Evolutionary conservation across 345 rosid genomes (phyloP).

Genomic region (Isatis tinctoria): DNA sequence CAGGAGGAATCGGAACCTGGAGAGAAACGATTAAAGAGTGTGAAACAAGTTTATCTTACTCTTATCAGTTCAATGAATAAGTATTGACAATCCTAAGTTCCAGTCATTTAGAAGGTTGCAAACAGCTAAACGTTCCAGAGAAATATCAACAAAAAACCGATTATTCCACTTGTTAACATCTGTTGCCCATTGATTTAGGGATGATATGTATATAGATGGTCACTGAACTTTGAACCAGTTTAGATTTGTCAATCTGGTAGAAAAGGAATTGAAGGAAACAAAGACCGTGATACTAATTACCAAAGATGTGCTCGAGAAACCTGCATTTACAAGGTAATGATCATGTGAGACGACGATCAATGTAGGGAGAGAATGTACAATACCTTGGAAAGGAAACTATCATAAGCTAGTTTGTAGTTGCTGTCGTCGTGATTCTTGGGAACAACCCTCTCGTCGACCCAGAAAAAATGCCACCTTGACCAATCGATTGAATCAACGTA

Average conservation of each 20-base stretch:
- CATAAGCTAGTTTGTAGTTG: constrained; percentile 80
- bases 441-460: constrained; percentile 95
- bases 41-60: background rate
- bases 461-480: constrained; percentile 88
- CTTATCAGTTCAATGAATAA: background rate
- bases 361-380: background rate
- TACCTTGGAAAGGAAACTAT: constrained; percentile 72
- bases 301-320: background rate
- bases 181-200: too few species aligned
- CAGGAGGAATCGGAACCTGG: constrained; percentile 64
- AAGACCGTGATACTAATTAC: background rate
- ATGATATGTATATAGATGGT: too few species aligned
- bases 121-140: background rate
- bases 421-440: constrained; percentile 84
- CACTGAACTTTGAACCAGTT: background rate
- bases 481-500: constrained; percentile 69
- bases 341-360: background rate
- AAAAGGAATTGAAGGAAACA: too few species aligned
- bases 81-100: background rate
- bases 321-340: background rate
- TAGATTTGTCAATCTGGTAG: too few species aligned
- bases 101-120: background rate
- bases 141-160: too few species aligned
- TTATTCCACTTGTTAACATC: background rate
- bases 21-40: background rate